phyloP scores from a whole-genome alignment of 73 alveolate genomes.

The Chromera velia region DNA sequence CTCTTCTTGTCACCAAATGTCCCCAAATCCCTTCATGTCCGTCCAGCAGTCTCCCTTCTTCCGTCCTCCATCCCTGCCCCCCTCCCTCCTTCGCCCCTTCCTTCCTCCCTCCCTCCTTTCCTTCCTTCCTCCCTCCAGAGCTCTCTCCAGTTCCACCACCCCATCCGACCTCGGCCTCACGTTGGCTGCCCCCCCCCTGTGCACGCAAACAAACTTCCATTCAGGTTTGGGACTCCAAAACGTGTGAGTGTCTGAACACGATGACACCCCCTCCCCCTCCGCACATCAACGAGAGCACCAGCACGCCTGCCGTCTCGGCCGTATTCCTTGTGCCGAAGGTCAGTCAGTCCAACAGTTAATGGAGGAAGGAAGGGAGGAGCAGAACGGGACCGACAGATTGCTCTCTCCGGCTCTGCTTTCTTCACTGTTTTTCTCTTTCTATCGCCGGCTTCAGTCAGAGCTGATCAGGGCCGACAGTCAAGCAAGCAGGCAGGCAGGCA shows the following conservation, averaged over 20 bases:
- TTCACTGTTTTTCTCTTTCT: slow-evolving; percentile 8
- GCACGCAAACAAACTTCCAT: slow-evolving; percentile 17
- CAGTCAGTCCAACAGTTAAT: not conserved
- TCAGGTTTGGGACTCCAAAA: slow-evolving; percentile 22
- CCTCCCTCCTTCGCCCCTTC: too few relatives aligned
- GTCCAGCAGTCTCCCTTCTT: not conserved
- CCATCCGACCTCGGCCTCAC: not conserved
- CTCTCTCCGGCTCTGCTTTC: not conserved
- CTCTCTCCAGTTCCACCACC: not conserved
- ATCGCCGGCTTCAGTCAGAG: not conserved
- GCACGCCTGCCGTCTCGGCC: slow-evolving; percentile 11
- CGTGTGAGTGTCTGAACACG: slow-evolving; percentile 15
- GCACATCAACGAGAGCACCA: slow-evolving; percentile 26
- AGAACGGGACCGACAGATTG: too few relatives aligned
- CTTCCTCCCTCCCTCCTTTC: not conserved
- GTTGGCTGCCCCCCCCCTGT: not conserved
- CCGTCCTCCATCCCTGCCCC: not conserved
- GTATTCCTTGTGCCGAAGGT: not conserved
- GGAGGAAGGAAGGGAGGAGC: not conserved
- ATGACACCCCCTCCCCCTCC: slow-evolving; percentile 41
- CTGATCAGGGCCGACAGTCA: not conserved
- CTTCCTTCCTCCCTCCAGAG: not conserved
- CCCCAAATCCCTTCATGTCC: slow-evolving; percentile 13
- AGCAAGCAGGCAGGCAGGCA: not conserved
- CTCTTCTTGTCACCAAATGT: too few relatives aligned